Conservation (phyloP, 2,329 filamentous ascomycete species). For the Ceratocystis papillata region DNA sequence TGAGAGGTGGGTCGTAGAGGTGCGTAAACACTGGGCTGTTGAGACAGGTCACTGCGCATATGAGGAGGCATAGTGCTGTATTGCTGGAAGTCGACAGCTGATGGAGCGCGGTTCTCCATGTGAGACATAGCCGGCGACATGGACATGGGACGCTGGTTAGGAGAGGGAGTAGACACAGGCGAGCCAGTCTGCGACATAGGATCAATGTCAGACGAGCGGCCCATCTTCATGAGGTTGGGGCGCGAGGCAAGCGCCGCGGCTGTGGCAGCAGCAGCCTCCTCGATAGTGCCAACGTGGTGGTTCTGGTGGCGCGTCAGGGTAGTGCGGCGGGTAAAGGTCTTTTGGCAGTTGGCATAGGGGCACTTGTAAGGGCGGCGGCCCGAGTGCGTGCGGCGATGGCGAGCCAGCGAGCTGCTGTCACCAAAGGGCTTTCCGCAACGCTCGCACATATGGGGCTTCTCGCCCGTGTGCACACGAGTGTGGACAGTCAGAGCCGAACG, state of each 20-base stretch:
- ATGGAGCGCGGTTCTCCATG: conserved; percentile 18
- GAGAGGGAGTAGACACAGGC: conserved; percentile 70
- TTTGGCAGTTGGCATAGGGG: conserved; percentile 93
- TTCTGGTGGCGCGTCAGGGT: conserved; percentile 93
- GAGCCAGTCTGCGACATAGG: conserved; percentile 61
- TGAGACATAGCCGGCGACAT: conserved; percentile 64
- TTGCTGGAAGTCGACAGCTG: conserved; percentile 47
- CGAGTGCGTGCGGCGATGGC: conserved; percentile 88
- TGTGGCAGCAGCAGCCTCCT: conserved; percentile 82
- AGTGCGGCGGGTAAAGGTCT: conserved; percentile 92
- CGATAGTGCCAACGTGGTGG: conserved; percentile 87
- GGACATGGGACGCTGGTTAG: conserved; percentile 65
- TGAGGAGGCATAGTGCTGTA: conserved; percentile 73
- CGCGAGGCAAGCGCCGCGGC: conserved; percentile 66
- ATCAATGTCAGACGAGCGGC: conserved; percentile 55
- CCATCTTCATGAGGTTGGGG: conserved; percentile 34
- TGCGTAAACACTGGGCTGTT: conserved; percentile 53
- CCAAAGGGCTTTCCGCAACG: conserved; percentile 96
- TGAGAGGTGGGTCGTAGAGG: conserved; percentile 69
- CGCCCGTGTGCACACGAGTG: conserved; percentile 87
- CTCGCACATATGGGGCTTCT: conserved; percentile 97
- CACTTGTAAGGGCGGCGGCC: conserved; percentile 96
- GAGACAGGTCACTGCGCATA: conserved; percentile 63
- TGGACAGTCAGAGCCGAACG: conserved; percentile 91
- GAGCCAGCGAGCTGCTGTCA: conserved; percentile 85